Evolutionary conservation across 371 early-diverging fungal genomes (phyloP).

Genomic region (Circinella minor): DNA sequence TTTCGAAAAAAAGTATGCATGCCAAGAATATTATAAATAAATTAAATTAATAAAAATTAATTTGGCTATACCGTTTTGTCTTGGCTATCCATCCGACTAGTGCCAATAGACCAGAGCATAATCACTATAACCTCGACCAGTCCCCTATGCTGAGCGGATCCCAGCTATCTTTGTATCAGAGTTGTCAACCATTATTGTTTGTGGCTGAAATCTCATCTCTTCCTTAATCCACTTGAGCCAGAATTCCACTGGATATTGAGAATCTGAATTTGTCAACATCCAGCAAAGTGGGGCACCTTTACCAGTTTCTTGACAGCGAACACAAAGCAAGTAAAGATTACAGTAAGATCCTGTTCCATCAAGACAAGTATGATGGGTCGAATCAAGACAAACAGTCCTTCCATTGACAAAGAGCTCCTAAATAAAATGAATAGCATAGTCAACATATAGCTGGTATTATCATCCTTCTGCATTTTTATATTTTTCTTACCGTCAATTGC

Average conservation of each 20-base stretch:
- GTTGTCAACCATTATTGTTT: slow-evolving; percentile 16
- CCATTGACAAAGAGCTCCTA: slow-evolving; percentile 1
- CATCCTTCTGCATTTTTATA: not conserved
- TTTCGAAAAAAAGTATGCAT: no score
- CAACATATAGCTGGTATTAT: no score
- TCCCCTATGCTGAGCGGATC: not conserved
- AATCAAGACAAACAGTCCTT: slow-evolving; percentile 6
- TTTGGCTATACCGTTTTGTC: no score
- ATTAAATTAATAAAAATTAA: no score
- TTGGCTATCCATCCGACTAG: no score
- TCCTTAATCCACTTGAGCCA: slow-evolving; percentile 17
- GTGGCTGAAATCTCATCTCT: not conserved
- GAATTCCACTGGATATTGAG: slow-evolving; percentile 4
- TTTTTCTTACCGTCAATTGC: slow-evolving; percentile 12
- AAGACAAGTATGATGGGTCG: slow-evolving; percentile 11
- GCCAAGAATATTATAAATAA: no score
- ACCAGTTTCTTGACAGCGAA: slow-evolving; percentile 7
- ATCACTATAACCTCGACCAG: no score
- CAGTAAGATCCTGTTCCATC: not conserved
- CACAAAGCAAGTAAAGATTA: slow-evolving; percentile 2
- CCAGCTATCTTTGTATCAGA: slow-evolving; percentile 17
- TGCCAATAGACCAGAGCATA: no score
- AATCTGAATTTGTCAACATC: slow-evolving; percentile 17
- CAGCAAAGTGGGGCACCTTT: slow-evolving; percentile 18
- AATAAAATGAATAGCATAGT: no score